Evolutionary conservation across 495 filamentous ascomycete genomes (phyloP).

Genomic region (Aspergillus conjunctus): DNA sequence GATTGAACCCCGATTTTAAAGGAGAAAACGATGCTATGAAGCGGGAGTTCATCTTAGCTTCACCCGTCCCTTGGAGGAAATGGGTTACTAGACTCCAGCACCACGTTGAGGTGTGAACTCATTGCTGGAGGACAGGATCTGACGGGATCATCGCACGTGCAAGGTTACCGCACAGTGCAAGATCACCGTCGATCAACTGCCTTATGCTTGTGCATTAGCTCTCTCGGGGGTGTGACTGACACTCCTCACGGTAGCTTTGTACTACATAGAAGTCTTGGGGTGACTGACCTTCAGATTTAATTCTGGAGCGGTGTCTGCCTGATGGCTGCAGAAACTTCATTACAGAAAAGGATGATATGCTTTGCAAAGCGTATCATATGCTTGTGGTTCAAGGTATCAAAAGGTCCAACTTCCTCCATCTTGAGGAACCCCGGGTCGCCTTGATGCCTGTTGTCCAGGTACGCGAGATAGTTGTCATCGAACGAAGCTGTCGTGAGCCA

Average conservation of each 20-base stretch:
- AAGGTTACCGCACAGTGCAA: not conserved
- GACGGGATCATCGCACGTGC: not conserved
- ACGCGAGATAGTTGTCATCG: slow-evolving; percentile 17
- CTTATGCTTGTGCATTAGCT: not conserved
- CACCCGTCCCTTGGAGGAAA: not conserved
- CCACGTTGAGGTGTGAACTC: not conserved
- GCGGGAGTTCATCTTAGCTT: not conserved
- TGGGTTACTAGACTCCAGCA: not conserved
- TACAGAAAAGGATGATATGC: not conserved
- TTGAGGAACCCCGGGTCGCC: not conserved
- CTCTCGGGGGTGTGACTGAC: not conserved
- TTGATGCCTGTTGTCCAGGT: slow-evolving; percentile 6
- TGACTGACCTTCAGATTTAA: not conserved
- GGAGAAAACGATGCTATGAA: not conserved
- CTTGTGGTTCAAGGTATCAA: not conserved
- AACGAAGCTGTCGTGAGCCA: slow-evolving; percentile 20
- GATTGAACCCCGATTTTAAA: not conserved
- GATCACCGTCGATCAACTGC: not conserved
- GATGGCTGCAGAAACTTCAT: not conserved
- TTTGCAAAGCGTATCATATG: not conserved
- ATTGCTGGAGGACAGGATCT: not conserved
- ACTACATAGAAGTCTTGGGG: not conserved
- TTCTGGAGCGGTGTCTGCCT: not conserved
- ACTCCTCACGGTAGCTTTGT: not conserved
- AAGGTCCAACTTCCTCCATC: not conserved